Conservation (phyloP, 2,329 filamentous ascomycete species). For the Aspergillus neoniger region DNA sequence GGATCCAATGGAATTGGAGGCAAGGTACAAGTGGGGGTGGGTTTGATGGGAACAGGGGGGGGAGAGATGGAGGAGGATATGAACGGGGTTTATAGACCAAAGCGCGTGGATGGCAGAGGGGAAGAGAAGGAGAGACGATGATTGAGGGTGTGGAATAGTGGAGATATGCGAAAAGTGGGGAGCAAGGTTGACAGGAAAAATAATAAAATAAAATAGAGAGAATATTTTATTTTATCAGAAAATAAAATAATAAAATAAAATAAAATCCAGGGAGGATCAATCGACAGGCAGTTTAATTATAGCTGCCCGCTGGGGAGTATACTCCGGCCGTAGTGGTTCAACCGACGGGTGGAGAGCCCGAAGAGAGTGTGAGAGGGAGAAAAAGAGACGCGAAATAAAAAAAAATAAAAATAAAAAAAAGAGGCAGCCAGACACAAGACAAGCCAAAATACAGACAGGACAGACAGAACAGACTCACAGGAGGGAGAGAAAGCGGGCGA, state of each 20-base stretch:
- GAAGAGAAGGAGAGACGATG: slow-evolving; percentile 4
- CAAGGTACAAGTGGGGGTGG: slow-evolving; percentile 15
- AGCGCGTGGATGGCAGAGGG: slow-evolving; percentile 11
- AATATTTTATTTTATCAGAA: background rate
- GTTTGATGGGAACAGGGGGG: slow-evolving; percentile 15
- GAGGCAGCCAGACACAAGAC: background rate
- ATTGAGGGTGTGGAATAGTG: slow-evolving; percentile 1
- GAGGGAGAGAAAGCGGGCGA: background rate
- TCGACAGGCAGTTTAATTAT: slow-evolving; percentile 21
- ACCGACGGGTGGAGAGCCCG: background rate
- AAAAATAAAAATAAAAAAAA: background rate
- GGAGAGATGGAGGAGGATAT: slow-evolving; percentile 2
- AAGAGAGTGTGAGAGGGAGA: too few relatives aligned
- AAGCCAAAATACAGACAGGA: too few relatives aligned
- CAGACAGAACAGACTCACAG: background rate
- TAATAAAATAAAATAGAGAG: background rate
- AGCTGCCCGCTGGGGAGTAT: slow-evolving; percentile 8
- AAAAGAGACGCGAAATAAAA: too few relatives aligned
- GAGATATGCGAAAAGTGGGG: slow-evolving; percentile 19
- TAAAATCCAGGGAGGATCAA: slow-evolving; percentile 13
- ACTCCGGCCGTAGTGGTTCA: background rate
- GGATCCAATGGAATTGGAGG: slow-evolving; percentile 9
- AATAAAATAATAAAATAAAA: slow-evolving; percentile 1
- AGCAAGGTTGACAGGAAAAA: slow-evolving; percentile 17
- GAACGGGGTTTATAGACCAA: slow-evolving; percentile 25